These are phyloP conservation scores for Carex parvula DNA, from an alignment of 176 grass and related monocot species.

Conservation along the genomic window DNA sequence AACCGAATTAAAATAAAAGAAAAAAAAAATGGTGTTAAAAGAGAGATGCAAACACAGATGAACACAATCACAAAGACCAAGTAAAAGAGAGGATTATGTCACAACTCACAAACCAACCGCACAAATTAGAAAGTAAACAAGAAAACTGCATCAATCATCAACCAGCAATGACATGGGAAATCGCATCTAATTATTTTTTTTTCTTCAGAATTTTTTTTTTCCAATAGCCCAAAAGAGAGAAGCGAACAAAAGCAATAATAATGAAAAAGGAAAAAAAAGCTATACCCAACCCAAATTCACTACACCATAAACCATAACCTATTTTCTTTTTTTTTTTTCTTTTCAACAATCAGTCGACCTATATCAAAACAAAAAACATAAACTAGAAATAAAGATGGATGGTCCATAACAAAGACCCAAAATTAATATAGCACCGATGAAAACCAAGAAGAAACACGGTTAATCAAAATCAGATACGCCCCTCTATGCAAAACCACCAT, in stretches of 20 bases:
- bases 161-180: conserved; percentile 3
- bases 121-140: not conserved
- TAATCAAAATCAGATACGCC: conserved; percentile 21
- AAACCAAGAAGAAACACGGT: conserved; percentile 16
- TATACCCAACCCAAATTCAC: conserved; percentile 22
- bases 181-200: conserved; percentile 23
- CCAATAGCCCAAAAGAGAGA: not conserved
- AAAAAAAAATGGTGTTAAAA: too few relatives aligned
- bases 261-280: conserved; percentile 2
- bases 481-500: not conserved
- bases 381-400: conserved; percentile 23
- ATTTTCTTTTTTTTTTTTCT: conserved; percentile 13
- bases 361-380: conserved; percentile 26
- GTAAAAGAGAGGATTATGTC: too few relatives aligned
- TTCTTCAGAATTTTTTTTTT: conserved; percentile 20
- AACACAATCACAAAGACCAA: not conserved
- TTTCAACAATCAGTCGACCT: conserved; percentile 1
- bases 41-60: not conserved
- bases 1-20: not conserved
- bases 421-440: conserved; percentile 20
- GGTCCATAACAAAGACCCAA: conserved; percentile 14
- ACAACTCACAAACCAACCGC: not conserved
- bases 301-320: conserved; percentile 22
- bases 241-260: conserved; percentile 20
- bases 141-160: not conserved